Base-by-base conservation (phyloP, 257 asterid genomes). In the Nicotiana tomentosiformis region DNA sequence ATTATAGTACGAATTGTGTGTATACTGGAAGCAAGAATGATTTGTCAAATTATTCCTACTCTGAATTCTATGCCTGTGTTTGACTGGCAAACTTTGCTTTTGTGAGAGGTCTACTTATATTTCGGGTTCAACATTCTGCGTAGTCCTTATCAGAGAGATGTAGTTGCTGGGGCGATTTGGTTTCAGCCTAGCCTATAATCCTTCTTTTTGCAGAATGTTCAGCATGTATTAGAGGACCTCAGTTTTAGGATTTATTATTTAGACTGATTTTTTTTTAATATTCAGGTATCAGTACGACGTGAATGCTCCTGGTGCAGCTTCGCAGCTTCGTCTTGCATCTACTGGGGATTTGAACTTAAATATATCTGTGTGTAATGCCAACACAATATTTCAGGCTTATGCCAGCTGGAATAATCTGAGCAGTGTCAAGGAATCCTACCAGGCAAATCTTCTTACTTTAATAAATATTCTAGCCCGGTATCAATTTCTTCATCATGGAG, bases 391-490 rank as follows among this genome's bases (percentile, higher is more conserved):
- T 86, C 98, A 94, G 92, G 99, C 99, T 67, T 96, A 93, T 88
- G 94, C 98, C 67, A 96, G 99, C 93, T 96, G 99, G 99, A 91
- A 85, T 84, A 94, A 91, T 77, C 97, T 93, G 82, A 86, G 89
- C 86, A 86, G 83, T 80, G 90, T 84, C 85, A 90, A 88, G 66
- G 97, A 88, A 77, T 85, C 95, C 80, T 61, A 55, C 82, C 86
- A 77, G 93, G 94, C 91, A 84, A 85, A 32, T 80, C 33, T 85
- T 83, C 79, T 83, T 84, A 26, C 72, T 84, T 85, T 77, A 68
- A 56, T 67, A 51, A 18, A 78, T 66, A 61, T 29, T 14, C 37
- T 29, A 69, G 37, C 56, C 33, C 77, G 64, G 80, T 74, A 51
- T 74, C 62, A 49, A 51, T 74, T 74, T 74, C 26, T 74, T 74